Evolutionary conservation across 306 rosid genomes (phyloP).

Genomic region (Luffa acutangula): DNA sequence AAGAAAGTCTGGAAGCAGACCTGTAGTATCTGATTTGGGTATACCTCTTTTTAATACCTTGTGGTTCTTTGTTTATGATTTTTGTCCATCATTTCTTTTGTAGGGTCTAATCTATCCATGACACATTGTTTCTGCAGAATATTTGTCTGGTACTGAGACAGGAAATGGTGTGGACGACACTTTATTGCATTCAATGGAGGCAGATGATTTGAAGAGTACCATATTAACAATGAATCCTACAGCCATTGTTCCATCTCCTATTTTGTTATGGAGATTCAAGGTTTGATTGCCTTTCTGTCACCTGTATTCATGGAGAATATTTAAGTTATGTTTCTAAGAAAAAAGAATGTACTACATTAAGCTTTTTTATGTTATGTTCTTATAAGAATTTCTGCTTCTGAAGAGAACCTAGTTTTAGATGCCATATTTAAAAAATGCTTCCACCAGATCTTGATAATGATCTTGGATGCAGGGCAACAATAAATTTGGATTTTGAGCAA

Average conservation of each 20-base stretch:
- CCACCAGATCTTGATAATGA: neutral
- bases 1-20: constrained; percentile 90
- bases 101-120: neutral
- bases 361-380: neutral
- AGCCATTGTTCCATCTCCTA: constrained; percentile 75
- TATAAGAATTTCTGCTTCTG: neutral
- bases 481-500: neutral
- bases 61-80: neutral
- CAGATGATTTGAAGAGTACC: constrained; percentile 39
- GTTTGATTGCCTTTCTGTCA: constrained; percentile 20
- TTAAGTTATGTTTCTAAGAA: neutral
- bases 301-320: neutral
- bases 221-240: constrained; percentile 25
- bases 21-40: constrained; percentile 77
- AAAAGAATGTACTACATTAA: neutral
- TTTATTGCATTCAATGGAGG: constrained; percentile 38
- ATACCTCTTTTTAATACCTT: constrained; percentile 17
- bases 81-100: neutral
- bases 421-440: neutral
- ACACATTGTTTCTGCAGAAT: constrained; percentile 13
- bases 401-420: neutral
- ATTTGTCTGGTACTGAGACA: constrained; percentile 37
- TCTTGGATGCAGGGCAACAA: neutral
- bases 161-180: constrained; percentile 68
- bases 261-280: constrained; percentile 84